Evolutionary conservation across 345 rosid species (phyloP).

Genomic region (Passiflora organensis): DNA sequence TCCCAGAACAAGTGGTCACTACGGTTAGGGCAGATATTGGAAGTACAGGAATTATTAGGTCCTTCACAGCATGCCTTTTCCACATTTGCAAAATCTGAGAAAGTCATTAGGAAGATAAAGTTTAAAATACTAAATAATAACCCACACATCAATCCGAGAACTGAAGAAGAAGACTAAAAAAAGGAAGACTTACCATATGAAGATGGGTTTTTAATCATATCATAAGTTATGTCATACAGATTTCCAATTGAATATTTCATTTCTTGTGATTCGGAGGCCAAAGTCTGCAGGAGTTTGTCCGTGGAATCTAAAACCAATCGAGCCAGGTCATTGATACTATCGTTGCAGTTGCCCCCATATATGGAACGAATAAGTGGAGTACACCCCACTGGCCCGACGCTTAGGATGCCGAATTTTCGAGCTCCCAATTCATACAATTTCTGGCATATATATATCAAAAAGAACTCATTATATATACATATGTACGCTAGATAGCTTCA

Average conservation of each 20-base stretch:
- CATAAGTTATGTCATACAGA: slow-evolving; percentile 11
- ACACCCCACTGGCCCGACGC: slow-evolving; percentile 36
- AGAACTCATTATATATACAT: too few species aligned
- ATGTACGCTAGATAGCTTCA: too few species aligned
- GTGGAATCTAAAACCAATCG: not conserved
- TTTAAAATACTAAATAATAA: too few species aligned
- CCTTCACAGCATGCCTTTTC: slow-evolving; percentile 34
- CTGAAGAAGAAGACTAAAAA: too few species aligned
- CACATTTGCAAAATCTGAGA: slow-evolving; percentile 23
- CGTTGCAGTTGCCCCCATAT: slow-evolving; percentile 13
- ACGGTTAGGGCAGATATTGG: slow-evolving; percentile 21
- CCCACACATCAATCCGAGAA: too few species aligned
- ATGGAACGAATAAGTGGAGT: slow-evolving; percentile 20
- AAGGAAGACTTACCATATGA: slow-evolving; percentile 19
- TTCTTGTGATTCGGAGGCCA: slow-evolving; percentile 13
- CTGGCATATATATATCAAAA: too few species aligned
- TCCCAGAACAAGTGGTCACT: slow-evolving; percentile 42
- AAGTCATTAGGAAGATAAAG: too few species aligned
- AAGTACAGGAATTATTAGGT: slow-evolving; percentile 11
- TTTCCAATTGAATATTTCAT: slow-evolving; percentile 34
- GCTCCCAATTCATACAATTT: slow-evolving; percentile 35
- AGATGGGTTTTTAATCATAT: slow-evolving; percentile 11
- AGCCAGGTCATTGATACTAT: slow-evolving; percentile 21
- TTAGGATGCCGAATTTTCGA: slow-evolving; percentile 35
- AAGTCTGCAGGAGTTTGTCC: not conserved